Conservation (phyloP, 345 rosid genomes). For the Brassica nigra region DNA sequence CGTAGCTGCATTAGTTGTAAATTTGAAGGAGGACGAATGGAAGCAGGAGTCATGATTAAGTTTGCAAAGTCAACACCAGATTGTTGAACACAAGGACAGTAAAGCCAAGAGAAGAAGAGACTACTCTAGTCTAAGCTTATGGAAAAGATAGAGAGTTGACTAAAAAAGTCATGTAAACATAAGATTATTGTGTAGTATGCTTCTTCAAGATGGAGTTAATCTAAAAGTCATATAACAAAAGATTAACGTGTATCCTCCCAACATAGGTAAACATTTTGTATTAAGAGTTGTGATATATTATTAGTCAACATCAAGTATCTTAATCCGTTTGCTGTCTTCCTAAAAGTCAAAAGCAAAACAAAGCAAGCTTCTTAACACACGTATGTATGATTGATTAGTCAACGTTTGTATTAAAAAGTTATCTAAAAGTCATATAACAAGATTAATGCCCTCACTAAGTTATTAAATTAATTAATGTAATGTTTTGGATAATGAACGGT, state of each 20-base stretch:
- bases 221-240: not conserved
- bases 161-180: not conserved
- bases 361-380: not conserved
- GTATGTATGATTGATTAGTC: not conserved
- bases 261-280: not conserved
- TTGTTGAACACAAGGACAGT: not conserved
- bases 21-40: not conserved
- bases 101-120: not conserved
- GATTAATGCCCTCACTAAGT: slow-evolving; percentile 14
- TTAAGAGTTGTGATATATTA: not conserved
- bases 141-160: not conserved
- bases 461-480: not conserved
- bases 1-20: not conserved
- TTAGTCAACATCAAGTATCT: not conserved
- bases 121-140: not conserved
- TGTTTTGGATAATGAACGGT: not conserved
- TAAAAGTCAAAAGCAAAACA: not conserved
- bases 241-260: not conserved
- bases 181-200: not conserved
- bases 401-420: not conserved
- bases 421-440: not conserved
- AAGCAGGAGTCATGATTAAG: not conserved
- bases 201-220: not conserved
- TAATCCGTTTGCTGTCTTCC: not conserved
- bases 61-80: not conserved